Evolutionary conservation across 768 basidiomycete genomes (phyloP), one percentile per base, ranked within the genome.

Genomic region (Lyophyllum decastes): DNA sequence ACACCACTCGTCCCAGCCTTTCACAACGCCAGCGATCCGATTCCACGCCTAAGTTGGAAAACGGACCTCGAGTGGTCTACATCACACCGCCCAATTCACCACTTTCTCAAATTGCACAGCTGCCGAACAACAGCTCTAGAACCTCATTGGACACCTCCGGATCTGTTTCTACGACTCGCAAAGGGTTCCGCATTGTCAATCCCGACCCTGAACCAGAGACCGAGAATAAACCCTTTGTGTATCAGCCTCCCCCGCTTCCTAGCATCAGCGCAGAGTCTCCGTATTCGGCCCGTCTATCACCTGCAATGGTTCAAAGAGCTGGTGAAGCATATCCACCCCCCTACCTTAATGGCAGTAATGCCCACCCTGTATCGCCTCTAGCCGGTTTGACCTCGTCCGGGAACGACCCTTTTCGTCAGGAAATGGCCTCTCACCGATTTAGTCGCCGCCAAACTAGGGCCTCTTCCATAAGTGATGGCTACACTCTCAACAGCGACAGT

Each of bases 41-140:
- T 40, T 9, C 52, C 33, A 24, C 27, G 16, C 61, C 59, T n/a
- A 51, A 52, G 16, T 44, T 35, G 26, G 49, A 52, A 26, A 33
- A 56, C 27, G 69, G 69, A 17, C 76, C 76, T 19, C 73, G 69
- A 16, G 63, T 77, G 49, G 74, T 77, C 5, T 62, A 63, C 24
- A 73, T 72, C 27, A 70, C 69, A 14, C 72, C 73, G 7, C 70
- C 66, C 22, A 54, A 61, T 35, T 69, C 71, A 16, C 71, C 70
- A 2, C 65, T 51, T 33, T 12, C 45, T 34, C 52, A 52, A 5
- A 14, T 21, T 33, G 10, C 56, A 24, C 53, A 43, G 16, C 49
- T 59, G 10, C 49, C 57, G 14, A 58, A 56, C 46, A 57, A 54
- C 52, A 52, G 26, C n/a, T 54, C 60, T 12, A 51, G 57, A 24